Percentiles rank a stretch among this genome's conserved stretches.
Evolutionary conservation across 2,329 filamentous ascomycete species (phyloP).

Genomic region (Calonectria ilicicola): DNA sequence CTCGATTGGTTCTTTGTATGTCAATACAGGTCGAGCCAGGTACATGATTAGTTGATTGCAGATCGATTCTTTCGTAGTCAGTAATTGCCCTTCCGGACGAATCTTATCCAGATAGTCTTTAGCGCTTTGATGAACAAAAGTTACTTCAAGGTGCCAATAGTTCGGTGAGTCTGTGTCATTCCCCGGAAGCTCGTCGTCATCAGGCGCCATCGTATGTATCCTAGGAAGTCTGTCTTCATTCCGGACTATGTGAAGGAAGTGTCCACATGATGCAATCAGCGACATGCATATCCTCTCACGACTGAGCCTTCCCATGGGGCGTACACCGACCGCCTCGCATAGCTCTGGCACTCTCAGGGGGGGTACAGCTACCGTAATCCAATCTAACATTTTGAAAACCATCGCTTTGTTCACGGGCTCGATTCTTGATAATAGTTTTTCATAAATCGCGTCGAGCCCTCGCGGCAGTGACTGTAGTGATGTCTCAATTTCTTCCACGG

Average conservation of each 20-base stretch:
- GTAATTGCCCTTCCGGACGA: neutral
- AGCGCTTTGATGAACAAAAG: neutral
- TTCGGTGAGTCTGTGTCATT: neutral
- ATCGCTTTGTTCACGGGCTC: neutral
- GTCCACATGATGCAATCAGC: constrained; percentile 16
- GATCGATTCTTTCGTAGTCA: neutral
- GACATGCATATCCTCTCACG: constrained; percentile 1
- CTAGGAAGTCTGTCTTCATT: neutral
- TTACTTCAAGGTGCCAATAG: neutral
- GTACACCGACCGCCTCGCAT: constrained; percentile 12
- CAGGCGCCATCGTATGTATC: too few species aligned
- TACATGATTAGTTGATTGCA: neutral
- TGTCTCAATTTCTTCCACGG: constrained; percentile 1
- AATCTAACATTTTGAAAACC: neutral
- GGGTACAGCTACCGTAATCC: neutral
- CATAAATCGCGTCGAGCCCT: constrained; percentile 21
- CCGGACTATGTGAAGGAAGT: constrained; percentile 11
- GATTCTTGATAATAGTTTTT: neutral
- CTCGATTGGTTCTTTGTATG: neutral
- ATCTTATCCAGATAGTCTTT: neutral
- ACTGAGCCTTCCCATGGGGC: neutral
- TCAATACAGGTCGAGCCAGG: neutral
- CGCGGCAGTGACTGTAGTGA: constrained; percentile 7
- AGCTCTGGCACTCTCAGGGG: constrained; percentile 11
- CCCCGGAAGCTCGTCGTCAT: neutral